Evolutionary conservation across 192 early-diverging fungal species (phyloP).

Genomic region (Geranomyces michiganensis): DNA sequence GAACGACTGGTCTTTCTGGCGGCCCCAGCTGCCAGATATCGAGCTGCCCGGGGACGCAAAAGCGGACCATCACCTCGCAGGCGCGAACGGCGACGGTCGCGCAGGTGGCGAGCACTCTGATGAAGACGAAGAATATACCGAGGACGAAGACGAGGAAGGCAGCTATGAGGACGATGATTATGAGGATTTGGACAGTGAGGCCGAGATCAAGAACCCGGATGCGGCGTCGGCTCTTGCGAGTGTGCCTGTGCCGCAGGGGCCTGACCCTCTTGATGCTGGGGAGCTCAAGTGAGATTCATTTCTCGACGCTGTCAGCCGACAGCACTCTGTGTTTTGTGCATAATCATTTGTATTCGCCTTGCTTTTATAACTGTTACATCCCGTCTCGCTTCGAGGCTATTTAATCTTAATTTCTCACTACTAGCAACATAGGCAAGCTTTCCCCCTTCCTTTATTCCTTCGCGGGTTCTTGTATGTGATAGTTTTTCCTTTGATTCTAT

Average conservation of each 20-base stretch:
- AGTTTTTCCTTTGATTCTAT: no score
- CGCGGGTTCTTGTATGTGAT: no score
- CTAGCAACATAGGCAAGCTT: no score
- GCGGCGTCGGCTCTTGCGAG: constrained; percentile 7
- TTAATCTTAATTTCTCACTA: no score
- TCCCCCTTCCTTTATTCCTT: no score
- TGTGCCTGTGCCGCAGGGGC: neutral
- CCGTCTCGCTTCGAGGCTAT: no score
- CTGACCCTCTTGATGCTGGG: no score
- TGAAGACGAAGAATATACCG: constrained; percentile 4
- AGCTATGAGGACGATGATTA: neutral
- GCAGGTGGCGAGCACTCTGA: constrained; percentile 25
- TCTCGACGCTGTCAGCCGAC: no score
- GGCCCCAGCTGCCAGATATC: constrained; percentile 26
- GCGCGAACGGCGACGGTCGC: constrained; percentile 20
- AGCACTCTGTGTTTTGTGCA: no score
- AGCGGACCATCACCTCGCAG: constrained; percentile 25
- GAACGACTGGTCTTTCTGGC: constrained; percentile 44
- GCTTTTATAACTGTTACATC: no score
- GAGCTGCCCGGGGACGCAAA: constrained; percentile 20
- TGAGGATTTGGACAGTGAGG: constrained; percentile 1
- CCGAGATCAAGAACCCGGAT: constrained; percentile 6
- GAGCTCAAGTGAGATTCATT: no score
- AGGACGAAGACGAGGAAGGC: constrained; percentile 1
- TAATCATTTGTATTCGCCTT: no score